Base-by-base conservation (phyloP, 208 protist species). In the Porcisia deanei region DNA sequence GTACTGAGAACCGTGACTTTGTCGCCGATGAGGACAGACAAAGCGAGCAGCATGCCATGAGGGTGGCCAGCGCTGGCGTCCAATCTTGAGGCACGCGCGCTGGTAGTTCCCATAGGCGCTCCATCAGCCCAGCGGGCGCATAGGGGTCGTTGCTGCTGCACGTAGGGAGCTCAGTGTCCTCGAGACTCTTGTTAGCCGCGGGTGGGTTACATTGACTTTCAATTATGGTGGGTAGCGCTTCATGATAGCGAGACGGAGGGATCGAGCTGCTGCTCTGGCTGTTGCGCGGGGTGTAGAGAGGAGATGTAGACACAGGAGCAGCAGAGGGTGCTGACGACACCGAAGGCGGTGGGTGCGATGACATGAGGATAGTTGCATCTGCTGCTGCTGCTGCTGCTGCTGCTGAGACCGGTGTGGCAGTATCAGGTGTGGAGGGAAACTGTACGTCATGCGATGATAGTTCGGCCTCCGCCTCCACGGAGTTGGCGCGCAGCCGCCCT, bases 11-110 rank as follows among this genome's bases (percentile, higher is more conserved):
- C 10, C 49, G 71, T 45, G 77, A 71, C 6, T 52, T 57, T 3
- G 39, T 59, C n/a, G 52, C 63, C 34, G 69, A 22, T 41, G 77
- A 57, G 6, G 49, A 18, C 25, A 82, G n/a, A 55, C 77, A 82
- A 9, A 82, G 72, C 16, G 47, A 25, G 66, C 77, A 82, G 45
- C 77, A 82, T 34, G 72, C 66, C 77, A 82, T 82, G 20, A 77
- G 30, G 0, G 77, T 82, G 57, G 77, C 64, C 3, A 82, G 77
- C 20, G 58, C 58, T 10, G 77, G 67, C 10, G 77, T 77, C 77
- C 77, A 82, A 25, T 34, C 25, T 41, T 8, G 72, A 39, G 77
- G 77, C 20, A 77, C 72, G 9, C 77, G 59, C 30, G 67, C 5
- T 9, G 77, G 73, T 30, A 82, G 49, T 45, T 82, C 72, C 77